Conservation (phyloP, 31 red algal species). For the Asparagopsis taxiformis region DNA sequence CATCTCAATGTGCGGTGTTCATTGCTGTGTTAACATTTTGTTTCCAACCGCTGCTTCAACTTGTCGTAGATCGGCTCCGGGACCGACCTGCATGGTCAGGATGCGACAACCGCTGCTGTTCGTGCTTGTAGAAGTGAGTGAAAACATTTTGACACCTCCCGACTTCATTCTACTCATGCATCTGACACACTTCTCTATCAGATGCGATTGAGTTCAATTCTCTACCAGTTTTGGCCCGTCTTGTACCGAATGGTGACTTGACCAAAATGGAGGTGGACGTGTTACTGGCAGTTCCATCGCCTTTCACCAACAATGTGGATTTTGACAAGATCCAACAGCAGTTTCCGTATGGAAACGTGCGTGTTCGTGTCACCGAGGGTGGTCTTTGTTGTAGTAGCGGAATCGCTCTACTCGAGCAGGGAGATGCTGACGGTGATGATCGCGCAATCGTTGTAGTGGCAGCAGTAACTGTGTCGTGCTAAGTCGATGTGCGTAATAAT, state of each 20-base stretch:
- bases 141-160: not conserved
- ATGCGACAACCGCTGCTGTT: conserved; percentile 65
- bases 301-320: conserved; percentile 35
- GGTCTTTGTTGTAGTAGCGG: conserved; percentile 50
- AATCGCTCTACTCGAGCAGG: conserved; percentile 59
- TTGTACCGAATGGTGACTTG: conserved; percentile 64
- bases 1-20: too few relatives aligned
- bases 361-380: conserved; percentile 34
- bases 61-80: conserved; percentile 85
- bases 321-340: conserved; percentile 20
- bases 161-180: conserved; percentile 1
- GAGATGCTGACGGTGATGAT: conserved; percentile 55
- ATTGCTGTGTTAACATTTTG: too few relatives aligned
- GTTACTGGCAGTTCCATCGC: conserved; percentile 54
- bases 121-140: conserved; percentile 68
- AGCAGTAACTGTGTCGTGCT: conserved; percentile 53
- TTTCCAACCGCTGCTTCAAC: too few relatives aligned
- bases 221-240: conserved; percentile 47
- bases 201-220: conserved; percentile 73
- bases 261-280: conserved; percentile 56
- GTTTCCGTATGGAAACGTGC: conserved; percentile 71
- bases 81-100: conserved; percentile 82
- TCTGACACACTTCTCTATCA: conserved; percentile 6
- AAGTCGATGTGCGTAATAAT: not conserved
- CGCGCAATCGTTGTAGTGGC: conserved; percentile 58